phyloP scores from a whole-genome alignment of 2,329 filamentous ascomycete genomes.

The Monilinia vaccinii-corymbosi region DNA sequence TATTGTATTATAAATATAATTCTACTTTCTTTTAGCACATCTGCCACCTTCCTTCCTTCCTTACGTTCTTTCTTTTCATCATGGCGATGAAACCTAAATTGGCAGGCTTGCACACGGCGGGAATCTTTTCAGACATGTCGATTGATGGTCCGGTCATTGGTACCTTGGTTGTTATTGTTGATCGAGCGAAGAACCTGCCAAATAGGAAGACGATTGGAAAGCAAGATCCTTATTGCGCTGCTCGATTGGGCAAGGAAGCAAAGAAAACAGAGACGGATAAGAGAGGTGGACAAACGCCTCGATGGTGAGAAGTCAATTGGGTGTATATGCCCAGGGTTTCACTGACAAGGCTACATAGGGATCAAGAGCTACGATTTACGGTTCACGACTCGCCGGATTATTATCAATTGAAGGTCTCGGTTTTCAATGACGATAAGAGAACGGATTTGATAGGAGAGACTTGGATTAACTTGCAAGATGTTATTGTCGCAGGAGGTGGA shows the following conservation, averaged over 20 bases:
- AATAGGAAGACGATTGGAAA: constrained; percentile 97
- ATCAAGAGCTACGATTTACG: constrained; percentile 90
- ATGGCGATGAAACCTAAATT: constrained; percentile 50
- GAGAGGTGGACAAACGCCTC: constrained; percentile 87
- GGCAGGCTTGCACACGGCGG: constrained; percentile 69
- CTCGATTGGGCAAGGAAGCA: constrained; percentile 87
- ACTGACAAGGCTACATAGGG: constrained; percentile 50
- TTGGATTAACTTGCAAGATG: constrained; percentile 73
- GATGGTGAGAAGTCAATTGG: constrained; percentile 56
- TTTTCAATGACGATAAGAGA: constrained; percentile 98
- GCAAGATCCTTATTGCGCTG: constrained; percentile 95
- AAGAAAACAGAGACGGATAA: constrained; percentile 95
- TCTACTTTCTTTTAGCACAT: background rate
- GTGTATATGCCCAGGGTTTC: background rate
- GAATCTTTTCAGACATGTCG: constrained; percentile 90
- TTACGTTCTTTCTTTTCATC: constrained; percentile 8
- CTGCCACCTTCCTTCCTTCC: background rate
- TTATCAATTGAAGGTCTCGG: constrained; percentile 85
- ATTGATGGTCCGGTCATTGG: constrained; percentile 90
- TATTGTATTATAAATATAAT: background rate
- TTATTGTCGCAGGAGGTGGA: constrained; percentile 80
- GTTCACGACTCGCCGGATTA: constrained; percentile 97
- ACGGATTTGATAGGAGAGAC: constrained; percentile 94
- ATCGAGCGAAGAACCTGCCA: constrained; percentile 92
- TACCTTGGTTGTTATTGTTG: constrained; percentile 83